Conservation (phyloP, 371 early-diverging fungal species). For the Mortierella sp. region DNA sequence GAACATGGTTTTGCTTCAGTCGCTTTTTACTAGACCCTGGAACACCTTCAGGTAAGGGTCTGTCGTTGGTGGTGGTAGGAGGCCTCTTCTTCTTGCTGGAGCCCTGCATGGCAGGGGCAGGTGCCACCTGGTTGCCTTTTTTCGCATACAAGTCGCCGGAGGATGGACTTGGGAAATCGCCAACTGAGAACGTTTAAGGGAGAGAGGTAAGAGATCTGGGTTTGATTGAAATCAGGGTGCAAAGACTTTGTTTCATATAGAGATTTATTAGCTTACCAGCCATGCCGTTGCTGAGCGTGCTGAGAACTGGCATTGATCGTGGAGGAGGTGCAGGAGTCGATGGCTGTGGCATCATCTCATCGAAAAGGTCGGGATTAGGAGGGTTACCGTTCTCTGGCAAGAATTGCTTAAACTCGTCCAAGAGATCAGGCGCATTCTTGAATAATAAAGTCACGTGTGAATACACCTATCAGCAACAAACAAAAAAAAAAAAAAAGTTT, state of each 20-base stretch:
- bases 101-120: constrained; percentile 23
- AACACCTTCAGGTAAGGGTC: constrained; percentile 42
- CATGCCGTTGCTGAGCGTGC: constrained; percentile 50
- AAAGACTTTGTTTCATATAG: background rate
- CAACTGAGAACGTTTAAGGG: constrained; percentile 16
- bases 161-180: constrained; percentile 51
- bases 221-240: background rate
- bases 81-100: constrained; percentile 53
- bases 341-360: constrained; percentile 56
- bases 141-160: constrained; percentile 42
- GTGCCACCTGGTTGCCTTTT: constrained; percentile 33
- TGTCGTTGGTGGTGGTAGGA: constrained; percentile 25
- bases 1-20: constrained; percentile 28
- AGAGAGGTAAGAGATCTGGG: background rate
- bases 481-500: background rate
- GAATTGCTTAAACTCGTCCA: constrained; percentile 98
- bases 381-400: constrained; percentile 81
- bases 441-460: constrained; percentile 90
- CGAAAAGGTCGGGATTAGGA: constrained; percentile 50
- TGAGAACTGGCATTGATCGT: constrained; percentile 49
- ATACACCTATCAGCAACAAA: constrained; percentile 74
- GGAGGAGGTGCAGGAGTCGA: constrained; percentile 48
- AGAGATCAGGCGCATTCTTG: constrained; percentile 84
- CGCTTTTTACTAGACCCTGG: constrained; percentile 54
- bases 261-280: constrained; percentile 34